Base-by-base conservation (phyloP, 768 basidiomycete species). In the Kwoniella europaea region DNA sequence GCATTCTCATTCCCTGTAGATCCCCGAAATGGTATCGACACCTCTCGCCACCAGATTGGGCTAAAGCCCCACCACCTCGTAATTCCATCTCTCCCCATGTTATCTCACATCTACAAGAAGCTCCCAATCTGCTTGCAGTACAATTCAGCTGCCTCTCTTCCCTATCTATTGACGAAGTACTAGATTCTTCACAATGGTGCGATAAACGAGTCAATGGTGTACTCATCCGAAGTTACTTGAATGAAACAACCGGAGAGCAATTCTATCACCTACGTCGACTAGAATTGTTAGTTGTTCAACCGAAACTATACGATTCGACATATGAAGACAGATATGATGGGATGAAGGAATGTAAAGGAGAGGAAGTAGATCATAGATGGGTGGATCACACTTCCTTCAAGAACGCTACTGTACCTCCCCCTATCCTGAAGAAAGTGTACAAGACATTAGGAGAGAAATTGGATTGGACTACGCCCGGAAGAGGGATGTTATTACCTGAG, bases 61-160 rank as follows among this genome's bases (percentile, higher is more conserved):
- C 68, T 27, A 70, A 70, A 65, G 68, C 68, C 0, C 68, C 68
- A 3, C 68, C 68, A 15, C 68, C 68, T 24, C 24, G 56, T 20
- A 56, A 29, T 35, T 58, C 63, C 1, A 70, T 70, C 24, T 70
- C 68, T 50, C 35, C 68, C 10, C 68, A 64, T 43, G 57, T 61
- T n/a, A 65, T 70, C 29, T 10, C 22, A 13, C 68, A 65, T 24
- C 68, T 70, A 15, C 63, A 44, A 6, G 22, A 12, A 42, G 55
- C 68, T 4, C 63, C 62, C 10, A 50, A 57, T 35, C 56, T 70
- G 0, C 63, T 70, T 1, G 55, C 18, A 27, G 56, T 70, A 13
- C 68, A 70, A 29, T 70, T 70, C 43, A 57, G 62, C 35, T 52
- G 41, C 20, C 22, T 42, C n/a, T 62, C 67, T 4, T 24, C 57